phyloP scores from a whole-genome alignment of 1,139 yeast genomes.

The Sugiyamaella paludigena region DNA sequence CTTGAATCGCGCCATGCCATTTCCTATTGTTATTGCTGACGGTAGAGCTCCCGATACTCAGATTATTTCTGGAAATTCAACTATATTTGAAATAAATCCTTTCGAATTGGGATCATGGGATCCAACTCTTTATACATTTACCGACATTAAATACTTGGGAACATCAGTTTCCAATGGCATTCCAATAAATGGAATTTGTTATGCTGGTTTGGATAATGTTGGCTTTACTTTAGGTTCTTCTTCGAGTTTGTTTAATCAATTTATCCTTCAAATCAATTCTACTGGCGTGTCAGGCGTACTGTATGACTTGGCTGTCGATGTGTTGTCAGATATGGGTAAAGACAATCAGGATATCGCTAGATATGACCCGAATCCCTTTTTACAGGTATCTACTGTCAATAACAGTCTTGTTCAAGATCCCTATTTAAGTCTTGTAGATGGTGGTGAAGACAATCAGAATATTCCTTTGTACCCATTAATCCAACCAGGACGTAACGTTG shows the following conservation, averaged over 20 bases:
- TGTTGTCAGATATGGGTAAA: conserved; percentile 31
- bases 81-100: conserved; percentile 80
- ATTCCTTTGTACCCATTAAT: conserved; percentile 76
- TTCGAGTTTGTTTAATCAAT: conserved; percentile 72
- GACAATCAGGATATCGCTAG: conserved; percentile 61
- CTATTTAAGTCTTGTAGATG: conserved; percentile 70
- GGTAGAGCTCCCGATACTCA: conserved; percentile 72
- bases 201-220: conserved; percentile 71
- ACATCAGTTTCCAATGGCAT: conserved; percentile 59
- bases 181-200: conserved; percentile 43
- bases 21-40: conserved; percentile 80
- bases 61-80: conserved; percentile 57
- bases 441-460: conserved; percentile 82
- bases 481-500: conserved; percentile 69
- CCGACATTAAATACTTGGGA: conserved; percentile 71
- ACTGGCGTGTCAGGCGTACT: conserved; percentile 50
- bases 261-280: conserved; percentile 57
- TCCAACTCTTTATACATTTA: conserved; percentile 67
- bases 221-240: conserved; percentile 79
- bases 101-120: conserved; percentile 89
- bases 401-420: conserved; percentile 28
- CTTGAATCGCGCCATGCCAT: conserved; percentile 70
- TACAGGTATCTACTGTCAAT: conserved; percentile 33
- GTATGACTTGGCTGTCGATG: conserved; percentile 40
- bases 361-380: conserved; percentile 75